Evolutionary conservation across 164 flowering plant genomes (phyloP), one percentile per base, ranked within the genome.

Genomic region (Annona squamosa): DNA sequence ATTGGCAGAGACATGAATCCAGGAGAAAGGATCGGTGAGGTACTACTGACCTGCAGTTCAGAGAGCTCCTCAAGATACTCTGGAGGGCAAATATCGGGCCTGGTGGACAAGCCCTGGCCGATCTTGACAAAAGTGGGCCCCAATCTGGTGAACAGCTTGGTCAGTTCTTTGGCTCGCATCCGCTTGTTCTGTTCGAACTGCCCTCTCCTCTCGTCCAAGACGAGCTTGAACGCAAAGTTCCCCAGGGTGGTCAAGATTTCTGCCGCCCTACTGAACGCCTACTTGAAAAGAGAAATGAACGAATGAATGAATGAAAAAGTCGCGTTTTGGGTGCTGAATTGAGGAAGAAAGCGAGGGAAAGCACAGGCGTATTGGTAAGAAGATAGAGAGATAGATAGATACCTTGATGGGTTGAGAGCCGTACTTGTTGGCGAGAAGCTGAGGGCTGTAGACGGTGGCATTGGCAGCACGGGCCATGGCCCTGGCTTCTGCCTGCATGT

Each of bases 91-190:
- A 95, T 63, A 72, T 95, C 99, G 3, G 99, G 99, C 70, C 98
- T 79, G 44, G 98, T 94, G 59, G 97, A 92, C 78, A 94, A 82
- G 4, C 94, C 99, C 85, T 95, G 99, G 3, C 99, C 98, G 52
- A 95, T 74, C 79, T 95, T 95, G 65, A 95, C 97, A 80, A 95
- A 95, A 69, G 99, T 95, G 45, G 99, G 97, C 1, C 99, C 98
- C 72, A 95, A 76, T 69, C 85, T 84, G 2, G 97, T 93, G 67
- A 90, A 82, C 57, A 80, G 73, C 48, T 12, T 81, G 81, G 89
- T 81, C 70, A 95, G 76, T 74, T 91, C 92, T 12, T 77, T 78
- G 0, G 97, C 99, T 66, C 99, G 79, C 48, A 73, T 68, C 37
- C 88, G 83, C 76, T 84, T 89, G 72, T 90, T 93, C 69, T 48